Evolutionary conservation across 1,284 basidiomycete genomes (phyloP).

Genomic region (Pseudozyma hubeiensis): DNA sequence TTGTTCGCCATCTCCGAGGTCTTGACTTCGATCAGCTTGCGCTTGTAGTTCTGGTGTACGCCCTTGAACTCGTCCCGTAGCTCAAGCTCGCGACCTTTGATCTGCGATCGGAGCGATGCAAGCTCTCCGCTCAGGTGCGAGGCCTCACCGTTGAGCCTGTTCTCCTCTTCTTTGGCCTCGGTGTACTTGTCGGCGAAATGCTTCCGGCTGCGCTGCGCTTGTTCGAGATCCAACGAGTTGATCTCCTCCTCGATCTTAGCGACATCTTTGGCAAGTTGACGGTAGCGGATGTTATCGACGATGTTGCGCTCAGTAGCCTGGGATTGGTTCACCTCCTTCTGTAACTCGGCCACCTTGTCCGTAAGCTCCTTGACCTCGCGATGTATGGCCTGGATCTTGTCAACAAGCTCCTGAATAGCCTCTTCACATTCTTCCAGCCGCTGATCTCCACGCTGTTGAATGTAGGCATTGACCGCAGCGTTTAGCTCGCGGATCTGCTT

Average conservation of each 20-base stretch:
- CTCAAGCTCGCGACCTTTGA: conserved; percentile 76
- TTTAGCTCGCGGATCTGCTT: conserved; percentile 56
- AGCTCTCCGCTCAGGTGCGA: conserved; percentile 62
- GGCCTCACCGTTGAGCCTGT: conserved; percentile 77
- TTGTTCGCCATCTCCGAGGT: conserved; percentile 63
- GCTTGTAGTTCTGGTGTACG: conserved; percentile 84
- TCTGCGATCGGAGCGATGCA: conserved; percentile 55
- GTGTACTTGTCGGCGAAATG: conserved; percentile 86
- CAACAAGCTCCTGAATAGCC: conserved; percentile 59
- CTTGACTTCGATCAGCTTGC: conserved; percentile 94
- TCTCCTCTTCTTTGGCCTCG: conserved; percentile 78
- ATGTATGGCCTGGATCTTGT: conserved; percentile 44
- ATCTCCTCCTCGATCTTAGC: conserved; percentile 79
- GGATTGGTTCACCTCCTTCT: conserved; percentile 68
- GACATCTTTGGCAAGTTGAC: conserved; percentile 79
- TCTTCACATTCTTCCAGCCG: conserved; percentile 50
- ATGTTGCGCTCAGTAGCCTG: conserved; percentile 74
- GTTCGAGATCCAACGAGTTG: conserved; percentile 69
- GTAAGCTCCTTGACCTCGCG: conserved; percentile 47
- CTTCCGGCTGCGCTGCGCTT: conserved; percentile 70
- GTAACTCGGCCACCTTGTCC: conserved; percentile 52
- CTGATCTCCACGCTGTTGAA: conserved; percentile 49
- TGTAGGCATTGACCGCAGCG: conserved; percentile 38
- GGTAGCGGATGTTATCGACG: conserved; percentile 85
- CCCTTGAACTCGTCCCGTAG: conserved; percentile 85